These are phyloP conservation scores for Aspergillus luchuensis DNA, from an alignment of 2,329 filamentous ascomycete genomes.

Conservation along the genomic window DNA sequence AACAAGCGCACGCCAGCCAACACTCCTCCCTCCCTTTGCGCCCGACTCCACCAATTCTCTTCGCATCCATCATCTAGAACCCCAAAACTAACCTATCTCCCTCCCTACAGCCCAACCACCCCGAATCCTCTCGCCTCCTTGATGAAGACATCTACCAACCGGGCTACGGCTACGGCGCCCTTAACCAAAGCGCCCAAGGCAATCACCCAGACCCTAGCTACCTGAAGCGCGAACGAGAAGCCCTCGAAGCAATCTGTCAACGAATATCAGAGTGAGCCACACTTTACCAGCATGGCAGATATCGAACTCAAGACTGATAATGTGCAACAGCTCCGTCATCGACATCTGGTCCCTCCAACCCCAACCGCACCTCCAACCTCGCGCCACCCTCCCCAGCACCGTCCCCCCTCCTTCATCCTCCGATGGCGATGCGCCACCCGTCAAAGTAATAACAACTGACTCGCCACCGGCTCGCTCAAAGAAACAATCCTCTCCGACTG, in stretches of 20 bases:
- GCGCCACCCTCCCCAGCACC: conserved; percentile 37
- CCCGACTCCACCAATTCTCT: background rate
- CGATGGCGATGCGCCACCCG: conserved; percentile 20
- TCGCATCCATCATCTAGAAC: background rate
- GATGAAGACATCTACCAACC: conserved; percentile 50
- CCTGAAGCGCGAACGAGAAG: conserved; percentile 47
- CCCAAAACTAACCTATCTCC: background rate
- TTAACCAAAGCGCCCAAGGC: conserved; percentile 39
- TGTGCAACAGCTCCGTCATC: conserved; percentile 41
- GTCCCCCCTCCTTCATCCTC: conserved; percentile 31
- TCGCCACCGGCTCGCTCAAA: conserved; percentile 14
- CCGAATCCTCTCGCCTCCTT: conserved; percentile 48
- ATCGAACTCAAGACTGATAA: background rate
- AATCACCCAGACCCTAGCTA: conserved; percentile 46
- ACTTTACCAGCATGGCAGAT: background rate
- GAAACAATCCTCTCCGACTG: conserved; percentile 19
- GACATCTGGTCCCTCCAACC: conserved; percentile 50
- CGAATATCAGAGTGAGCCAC: conserved; percentile 48
- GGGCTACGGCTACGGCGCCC: conserved; percentile 47
- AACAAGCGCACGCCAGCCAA: background rate
- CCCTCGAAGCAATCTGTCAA: conserved; percentile 50
- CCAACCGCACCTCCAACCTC: conserved; percentile 43
- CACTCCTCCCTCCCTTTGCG: background rate
- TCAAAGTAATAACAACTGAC: conserved; percentile 21
- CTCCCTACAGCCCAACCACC: conserved; percentile 20